phyloP scores from a whole-genome alignment of 495 filamentous ascomycete genomes.

The Podospora conica region DNA sequence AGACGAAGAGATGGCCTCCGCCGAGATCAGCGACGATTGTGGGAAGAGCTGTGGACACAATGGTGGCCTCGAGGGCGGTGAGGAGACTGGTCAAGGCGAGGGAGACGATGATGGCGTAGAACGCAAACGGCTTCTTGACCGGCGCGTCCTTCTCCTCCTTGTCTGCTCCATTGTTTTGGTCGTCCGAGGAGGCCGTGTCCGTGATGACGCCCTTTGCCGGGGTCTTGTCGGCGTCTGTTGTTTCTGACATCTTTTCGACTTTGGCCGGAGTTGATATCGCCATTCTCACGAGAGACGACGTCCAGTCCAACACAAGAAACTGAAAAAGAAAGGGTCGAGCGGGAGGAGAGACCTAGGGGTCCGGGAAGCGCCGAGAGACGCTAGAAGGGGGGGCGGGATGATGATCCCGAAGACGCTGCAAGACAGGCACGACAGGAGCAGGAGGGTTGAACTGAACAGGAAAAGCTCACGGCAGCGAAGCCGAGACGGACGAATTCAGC shows the following conservation, averaged over 20 bases:
- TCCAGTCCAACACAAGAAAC: too few relatives aligned
- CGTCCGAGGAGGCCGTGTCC: neutral
- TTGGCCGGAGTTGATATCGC: neutral
- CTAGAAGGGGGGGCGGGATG: too few relatives aligned
- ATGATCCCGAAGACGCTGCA: too few relatives aligned
- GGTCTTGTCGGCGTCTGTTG: neutral
- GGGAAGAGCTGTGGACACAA: slow-evolving; percentile 39
- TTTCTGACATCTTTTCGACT: neutral
- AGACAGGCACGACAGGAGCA: too few relatives aligned
- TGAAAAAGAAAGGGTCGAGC: too few relatives aligned
- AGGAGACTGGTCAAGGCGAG: slow-evolving; percentile 16
- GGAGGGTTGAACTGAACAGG: neutral
- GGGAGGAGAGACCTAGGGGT: too few relatives aligned
- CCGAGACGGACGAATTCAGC: neutral
- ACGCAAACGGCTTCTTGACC: slow-evolving; percentile 2
- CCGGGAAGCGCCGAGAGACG: too few relatives aligned
- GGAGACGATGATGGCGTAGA: slow-evolving; percentile 21
- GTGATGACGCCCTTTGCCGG: neutral
- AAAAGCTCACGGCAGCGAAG: neutral
- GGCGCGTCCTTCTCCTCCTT: neutral
- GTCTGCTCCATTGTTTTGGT: neutral
- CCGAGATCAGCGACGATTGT: slow-evolving; percentile 31
- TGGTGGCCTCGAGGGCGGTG: slow-evolving; percentile 35
- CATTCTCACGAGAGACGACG: neutral
- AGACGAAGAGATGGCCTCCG: slow-evolving; percentile 34